Percentiles rank a stretch among this genome's conserved stretches.
Evolutionary conservation across 1,139 yeast species (phyloP).

Genomic region (Diutina scorzettiae): DNA sequence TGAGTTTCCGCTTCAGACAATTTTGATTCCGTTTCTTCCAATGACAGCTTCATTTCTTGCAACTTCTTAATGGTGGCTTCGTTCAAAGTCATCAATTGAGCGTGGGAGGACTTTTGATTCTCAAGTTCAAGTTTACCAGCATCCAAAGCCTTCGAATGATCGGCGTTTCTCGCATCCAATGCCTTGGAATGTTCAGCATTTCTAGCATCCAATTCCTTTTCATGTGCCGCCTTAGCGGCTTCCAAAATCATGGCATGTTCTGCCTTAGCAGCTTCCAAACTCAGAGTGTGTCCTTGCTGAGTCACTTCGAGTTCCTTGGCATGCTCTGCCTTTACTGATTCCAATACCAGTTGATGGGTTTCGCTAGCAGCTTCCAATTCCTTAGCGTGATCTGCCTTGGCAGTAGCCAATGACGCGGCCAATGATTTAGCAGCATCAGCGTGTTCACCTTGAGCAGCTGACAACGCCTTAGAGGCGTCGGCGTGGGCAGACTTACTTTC

Average conservation of each 20-base stretch:
- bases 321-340: neutral
- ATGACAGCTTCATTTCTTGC: too few relatives aligned
- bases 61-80: too few relatives aligned
- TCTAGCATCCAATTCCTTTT: neutral
- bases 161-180: neutral
- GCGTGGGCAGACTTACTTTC: neutral
- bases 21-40: too few relatives aligned
- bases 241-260: neutral
- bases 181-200: neutral
- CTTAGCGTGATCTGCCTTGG: neutral
- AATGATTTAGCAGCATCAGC: neutral
- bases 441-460: neutral
- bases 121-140: too few relatives aligned
- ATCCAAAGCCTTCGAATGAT: neutral
- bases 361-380: neutral
- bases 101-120: too few relatives aligned
- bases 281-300: neutral
- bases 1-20: too few relatives aligned
- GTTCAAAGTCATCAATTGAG: too few relatives aligned
- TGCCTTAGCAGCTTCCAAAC: neutral
- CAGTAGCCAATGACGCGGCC: neutral
- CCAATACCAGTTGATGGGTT: neutral
- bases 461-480: neutral
- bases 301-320: neutral
- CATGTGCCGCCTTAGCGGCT: neutral